Evolutionary conservation across 495 filamentous ascomycete species (phyloP).

Genomic region (Penicilliopsis zonata): DNA sequence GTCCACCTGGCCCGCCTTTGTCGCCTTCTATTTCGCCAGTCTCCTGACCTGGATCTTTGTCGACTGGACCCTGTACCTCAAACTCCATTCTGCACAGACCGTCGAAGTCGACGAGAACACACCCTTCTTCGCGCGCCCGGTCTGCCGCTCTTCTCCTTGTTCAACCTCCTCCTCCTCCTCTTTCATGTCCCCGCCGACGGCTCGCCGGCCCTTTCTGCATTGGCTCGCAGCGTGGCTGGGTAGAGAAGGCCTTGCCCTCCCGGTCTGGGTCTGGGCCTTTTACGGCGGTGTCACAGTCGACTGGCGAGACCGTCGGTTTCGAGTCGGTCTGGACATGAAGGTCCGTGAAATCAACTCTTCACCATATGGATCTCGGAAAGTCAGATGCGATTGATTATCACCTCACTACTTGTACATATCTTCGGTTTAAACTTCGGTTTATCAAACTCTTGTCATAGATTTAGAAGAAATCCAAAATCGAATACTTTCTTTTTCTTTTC

Average conservation of each 20-base stretch:
- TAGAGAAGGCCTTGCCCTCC: conserved; percentile 67
- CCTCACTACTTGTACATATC: too few relatives aligned
- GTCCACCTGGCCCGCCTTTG: conserved; percentile 59
- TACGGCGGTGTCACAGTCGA: conserved; percentile 70
- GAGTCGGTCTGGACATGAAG: conserved; percentile 71
- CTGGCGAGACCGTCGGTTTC: conserved; percentile 77
- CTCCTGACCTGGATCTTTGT: conserved; percentile 59
- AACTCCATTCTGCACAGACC: conserved; percentile 56
- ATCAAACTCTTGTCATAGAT: too few relatives aligned
- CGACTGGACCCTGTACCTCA: conserved; percentile 62
- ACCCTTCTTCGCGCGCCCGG: conserved; percentile 53
- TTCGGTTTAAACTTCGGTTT: conserved; percentile 8
- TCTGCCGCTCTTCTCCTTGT: too few relatives aligned
- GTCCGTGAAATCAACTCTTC: conserved; percentile 41
- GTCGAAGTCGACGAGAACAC: conserved; percentile 64
- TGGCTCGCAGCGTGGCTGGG: conserved; percentile 83
- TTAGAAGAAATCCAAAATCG: too few relatives aligned
- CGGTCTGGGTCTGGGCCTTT: conserved; percentile 80
- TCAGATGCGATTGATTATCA: conserved; percentile 1
- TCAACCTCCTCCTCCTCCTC: too few relatives aligned
- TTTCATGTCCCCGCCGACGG: conserved; percentile 10
- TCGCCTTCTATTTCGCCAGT: conserved; percentile 48
- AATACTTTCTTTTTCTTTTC: too few relatives aligned
- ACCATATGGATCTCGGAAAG: neutral
- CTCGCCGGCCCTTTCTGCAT: conserved; percentile 44